Evolutionary conservation across 768 basidiomycete species (phyloP), one percentile per base, ranked within the genome.

Genomic region (Serendipita sp.): DNA sequence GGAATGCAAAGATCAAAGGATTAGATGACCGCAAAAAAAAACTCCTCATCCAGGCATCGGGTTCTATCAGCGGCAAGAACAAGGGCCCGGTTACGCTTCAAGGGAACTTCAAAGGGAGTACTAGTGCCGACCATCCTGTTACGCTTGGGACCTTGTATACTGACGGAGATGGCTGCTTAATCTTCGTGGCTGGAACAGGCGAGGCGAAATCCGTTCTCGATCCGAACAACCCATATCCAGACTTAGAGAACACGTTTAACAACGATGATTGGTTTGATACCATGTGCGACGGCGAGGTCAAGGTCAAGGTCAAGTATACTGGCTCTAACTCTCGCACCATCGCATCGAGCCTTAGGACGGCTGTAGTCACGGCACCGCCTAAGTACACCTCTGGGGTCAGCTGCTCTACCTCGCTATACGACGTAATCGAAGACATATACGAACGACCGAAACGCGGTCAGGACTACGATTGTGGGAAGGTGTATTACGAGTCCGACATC

Each of bases 211-310:
- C 45, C 51, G 68, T 71, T 48, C 51, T 32, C 37, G 67, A 67
- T 10, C 63, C 35, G 30, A 41, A 56, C 3, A 54, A 68, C 16
- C 67, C 67, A 7, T 65, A 66, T n/a, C 53, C 58, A 28, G 70
- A 71, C 44, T 73, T 70, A 48, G 68, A 66, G 30, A 68, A 70
- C 15, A 69, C 68, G 46, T 73, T 75, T 64, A 75, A 76, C 66
- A 72, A 69, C 58, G 66, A 68, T 34, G 72, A 74, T 66, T 75
- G 75, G 75, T 65, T 74, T 47, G 75, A 76, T 63, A 72, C 72
- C 48, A 72, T 68, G 5, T 74, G 70, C 51, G 75, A 76, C 48
- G 75, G 75, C 1, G 71, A 70, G 67, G 69, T 75, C 35, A 53
- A 67, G 2, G 74, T 72, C 7, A 44, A 63, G 16, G 70, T 73